phyloP scores from a whole-genome alignment of 805 yeast genomes.

The Lipomyces oligophaga region DNA sequence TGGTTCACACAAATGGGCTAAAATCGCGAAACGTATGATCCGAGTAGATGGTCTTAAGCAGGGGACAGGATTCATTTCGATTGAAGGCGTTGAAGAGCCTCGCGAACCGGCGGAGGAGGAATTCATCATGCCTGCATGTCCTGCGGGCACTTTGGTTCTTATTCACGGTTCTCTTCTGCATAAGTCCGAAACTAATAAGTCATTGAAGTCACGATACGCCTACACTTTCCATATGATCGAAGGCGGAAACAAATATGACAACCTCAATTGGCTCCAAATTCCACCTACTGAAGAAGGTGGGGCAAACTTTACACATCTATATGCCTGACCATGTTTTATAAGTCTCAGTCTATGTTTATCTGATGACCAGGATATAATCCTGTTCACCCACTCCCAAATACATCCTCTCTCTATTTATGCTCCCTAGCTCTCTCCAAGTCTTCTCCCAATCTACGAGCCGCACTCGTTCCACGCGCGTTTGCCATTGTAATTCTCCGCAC shows the following conservation, averaged over 20 bases:
- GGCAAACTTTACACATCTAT: conserved; percentile 52
- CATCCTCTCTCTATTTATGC: background rate
- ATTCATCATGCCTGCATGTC: conserved; percentile 55
- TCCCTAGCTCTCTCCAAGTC: background rate
- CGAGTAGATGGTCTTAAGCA: conserved; percentile 46
- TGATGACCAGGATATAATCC: background rate
- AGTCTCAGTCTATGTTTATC: background rate
- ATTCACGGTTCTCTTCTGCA: conserved; percentile 71
- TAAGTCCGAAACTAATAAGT: conserved; percentile 59
- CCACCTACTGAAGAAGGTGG: conserved; percentile 60
- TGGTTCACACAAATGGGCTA: conserved; percentile 60
- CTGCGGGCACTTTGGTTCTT: conserved; percentile 67
- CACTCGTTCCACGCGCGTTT: background rate
- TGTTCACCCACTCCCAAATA: background rate
- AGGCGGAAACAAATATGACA: conserved; percentile 58
- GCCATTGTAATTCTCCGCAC: background rate
- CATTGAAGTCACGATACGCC: conserved; percentile 60
- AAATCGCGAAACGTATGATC: conserved; percentile 61
- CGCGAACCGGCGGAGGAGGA: conserved; percentile 38
- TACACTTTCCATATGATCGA: conserved; percentile 79
- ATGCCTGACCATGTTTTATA: conserved; percentile 3
- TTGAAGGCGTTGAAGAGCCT: conserved; percentile 36
- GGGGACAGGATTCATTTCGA: conserved; percentile 55
- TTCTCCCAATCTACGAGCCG: background rate
- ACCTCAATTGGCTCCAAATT: conserved; percentile 70